A percentile compares a stretch with the other conserved stretches of the same genome.
These are phyloP conservation scores for Hericium alpestre DNA, from an alignment of 768 basidiomycete genomes.

Conservation along the genomic window DNA sequence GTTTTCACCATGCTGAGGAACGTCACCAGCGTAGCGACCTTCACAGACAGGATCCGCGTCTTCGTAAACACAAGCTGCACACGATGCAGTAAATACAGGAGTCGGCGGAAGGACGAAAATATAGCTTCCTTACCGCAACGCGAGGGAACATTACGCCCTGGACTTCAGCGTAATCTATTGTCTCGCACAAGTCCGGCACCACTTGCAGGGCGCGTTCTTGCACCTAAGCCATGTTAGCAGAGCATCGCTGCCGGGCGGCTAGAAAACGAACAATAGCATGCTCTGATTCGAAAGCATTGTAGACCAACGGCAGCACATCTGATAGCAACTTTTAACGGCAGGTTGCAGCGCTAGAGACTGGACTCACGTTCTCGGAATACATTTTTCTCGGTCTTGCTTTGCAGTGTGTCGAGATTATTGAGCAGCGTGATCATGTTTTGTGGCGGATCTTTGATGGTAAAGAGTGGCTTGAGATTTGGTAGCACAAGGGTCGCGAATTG, in stretches of 20 bases:
- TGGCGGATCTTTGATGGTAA: slow-evolving; percentile 85
- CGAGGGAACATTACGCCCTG: slow-evolving; percentile 84
- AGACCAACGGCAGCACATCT: slow-evolving; percentile 96
- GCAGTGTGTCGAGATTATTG: slow-evolving; percentile 80
- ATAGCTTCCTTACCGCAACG: slow-evolving; percentile 59
- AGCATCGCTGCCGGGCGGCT: background rate
- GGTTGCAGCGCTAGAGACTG: background rate
- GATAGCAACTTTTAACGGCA: background rate
- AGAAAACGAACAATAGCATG: slow-evolving; percentile 54
- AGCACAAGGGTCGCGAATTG: slow-evolving; percentile 80
- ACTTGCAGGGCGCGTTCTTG: slow-evolving; percentile 82
- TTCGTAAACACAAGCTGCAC: slow-evolving; percentile 82
- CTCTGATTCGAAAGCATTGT: slow-evolving; percentile 93
- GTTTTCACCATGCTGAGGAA: slow-evolving; percentile 84
- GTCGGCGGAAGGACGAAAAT: background rate
- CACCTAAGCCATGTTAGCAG: slow-evolving; percentile 40
- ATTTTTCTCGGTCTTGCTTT: slow-evolving; percentile 77
- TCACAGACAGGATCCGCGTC: slow-evolving; percentile 82
- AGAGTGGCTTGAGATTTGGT: slow-evolving; percentile 83
- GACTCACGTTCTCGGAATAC: slow-evolving; percentile 82
- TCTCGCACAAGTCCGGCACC: slow-evolving; percentile 85
- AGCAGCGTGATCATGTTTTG: slow-evolving; percentile 93
- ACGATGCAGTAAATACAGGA: slow-evolving; percentile 2
- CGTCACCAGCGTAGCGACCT: slow-evolving; percentile 79
- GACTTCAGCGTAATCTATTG: slow-evolving; percentile 91